Conservation (phyloP, 768 basidiomycete genomes). For the Leccinellum rugosiceps region DNA sequence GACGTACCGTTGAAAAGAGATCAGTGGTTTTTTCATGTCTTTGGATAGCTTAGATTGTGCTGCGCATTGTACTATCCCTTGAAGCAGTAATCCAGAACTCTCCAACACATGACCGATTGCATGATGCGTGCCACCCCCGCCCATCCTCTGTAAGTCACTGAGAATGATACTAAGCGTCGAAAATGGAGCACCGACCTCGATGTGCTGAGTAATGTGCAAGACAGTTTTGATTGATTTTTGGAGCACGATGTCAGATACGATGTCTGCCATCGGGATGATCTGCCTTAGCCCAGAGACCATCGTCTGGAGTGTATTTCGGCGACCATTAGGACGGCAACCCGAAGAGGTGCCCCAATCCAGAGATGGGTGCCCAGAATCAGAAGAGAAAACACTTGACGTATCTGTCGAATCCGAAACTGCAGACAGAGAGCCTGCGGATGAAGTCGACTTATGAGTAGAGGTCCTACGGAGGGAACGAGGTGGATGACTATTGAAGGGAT, state of each 20-base stretch:
- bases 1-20: slow-evolving; percentile 5
- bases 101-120: slow-evolving; percentile 12
- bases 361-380: neutral
- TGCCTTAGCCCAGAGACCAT: slow-evolving; percentile 8
- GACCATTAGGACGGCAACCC: slow-evolving; percentile 1
- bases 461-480: neutral
- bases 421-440: neutral
- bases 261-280: slow-evolving; percentile 6
- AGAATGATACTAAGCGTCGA: neutral
- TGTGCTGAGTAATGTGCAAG: slow-evolving; percentile 4
- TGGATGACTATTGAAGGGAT: too few species aligned
- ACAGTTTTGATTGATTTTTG: slow-evolving; percentile 8
- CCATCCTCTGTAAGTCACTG: neutral
- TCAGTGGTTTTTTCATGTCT: slow-evolving; percentile 6
- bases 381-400: neutral
- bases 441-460: neutral
- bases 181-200: slow-evolving; percentile 4
- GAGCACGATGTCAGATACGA: neutral
- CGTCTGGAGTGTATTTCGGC: neutral
- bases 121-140: slow-evolving; percentile 13
- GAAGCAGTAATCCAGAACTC: slow-evolving; percentile 11
- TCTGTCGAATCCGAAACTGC: neutral
- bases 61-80: slow-evolving; percentile 5
- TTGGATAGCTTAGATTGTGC: neutral
- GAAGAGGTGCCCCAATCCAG: neutral